Conservation (phyloP, 352 stramenopile genomes). For the Albugo laibachii region DNA sequence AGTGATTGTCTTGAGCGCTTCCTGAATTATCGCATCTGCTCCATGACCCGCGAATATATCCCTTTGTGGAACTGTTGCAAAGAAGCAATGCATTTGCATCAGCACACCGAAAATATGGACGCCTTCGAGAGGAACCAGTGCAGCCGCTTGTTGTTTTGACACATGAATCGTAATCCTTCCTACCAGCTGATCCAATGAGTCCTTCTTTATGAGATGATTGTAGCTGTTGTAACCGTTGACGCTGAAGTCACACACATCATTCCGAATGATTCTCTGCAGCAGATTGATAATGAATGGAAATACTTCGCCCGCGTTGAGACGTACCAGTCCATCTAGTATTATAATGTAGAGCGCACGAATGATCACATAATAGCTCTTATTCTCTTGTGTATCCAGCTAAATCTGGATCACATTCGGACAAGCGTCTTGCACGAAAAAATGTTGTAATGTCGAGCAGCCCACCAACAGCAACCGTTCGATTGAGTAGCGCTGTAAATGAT, state of each 20-base stretch:
- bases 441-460: constrained; percentile 48
- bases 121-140: constrained; percentile 42
- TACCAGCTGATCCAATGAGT: constrained; percentile 61
- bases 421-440: constrained; percentile 43
- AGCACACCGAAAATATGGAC: constrained; percentile 68
- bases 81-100: constrained; percentile 78
- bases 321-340: constrained; percentile 28
- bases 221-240: constrained; percentile 32
- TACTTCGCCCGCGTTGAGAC: constrained; percentile 38
- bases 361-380: constrained; percentile 41
- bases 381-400: constrained; percentile 16
- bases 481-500: constrained; percentile 45
- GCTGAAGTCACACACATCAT: constrained; percentile 40
- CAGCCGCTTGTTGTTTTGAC: constrained; percentile 27
- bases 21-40: constrained; percentile 57
- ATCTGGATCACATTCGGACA: constrained; percentile 13
- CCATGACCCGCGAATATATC: constrained; percentile 51
- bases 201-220: constrained; percentile 51
- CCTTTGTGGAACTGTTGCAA: constrained; percentile 38
- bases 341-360: constrained; percentile 53
- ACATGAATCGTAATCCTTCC: constrained; percentile 51
- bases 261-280: constrained; percentile 56
- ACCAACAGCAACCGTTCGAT: constrained; percentile 63
- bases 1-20: constrained; percentile 40
- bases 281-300: constrained; percentile 63